Evolutionary conservation across 2,329 filamentous ascomycete species (phyloP).

Genomic region (Xylariaceae sp.): DNA sequence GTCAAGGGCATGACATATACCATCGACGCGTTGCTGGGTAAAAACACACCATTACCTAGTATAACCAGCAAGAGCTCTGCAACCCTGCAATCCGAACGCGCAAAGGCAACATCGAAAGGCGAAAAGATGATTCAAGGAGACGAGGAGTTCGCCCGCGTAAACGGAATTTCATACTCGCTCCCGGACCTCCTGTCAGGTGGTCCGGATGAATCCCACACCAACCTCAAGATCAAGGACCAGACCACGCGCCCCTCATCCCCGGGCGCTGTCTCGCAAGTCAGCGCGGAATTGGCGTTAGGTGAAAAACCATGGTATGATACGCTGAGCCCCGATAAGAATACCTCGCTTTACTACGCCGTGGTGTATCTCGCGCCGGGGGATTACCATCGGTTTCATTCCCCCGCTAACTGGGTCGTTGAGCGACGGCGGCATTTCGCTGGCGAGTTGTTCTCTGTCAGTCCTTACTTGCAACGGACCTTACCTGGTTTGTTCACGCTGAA

Average conservation of each 20-base stretch:
- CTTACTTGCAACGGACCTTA: constrained; percentile 87
- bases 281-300: constrained; percentile 75
- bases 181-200: constrained; percentile 82
- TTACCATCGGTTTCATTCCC: constrained; percentile 97
- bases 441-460: constrained; percentile 91
- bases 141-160: constrained; percentile 90
- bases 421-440: constrained; percentile 95
- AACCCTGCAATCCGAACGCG: constrained; percentile 28
- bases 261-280: constrained; percentile 77
- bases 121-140: constrained; percentile 64
- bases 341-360: constrained; percentile 86
- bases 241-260: constrained; percentile 62
- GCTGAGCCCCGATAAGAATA: constrained; percentile 60
- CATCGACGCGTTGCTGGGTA: constrained; percentile 85
- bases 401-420: constrained; percentile 92
- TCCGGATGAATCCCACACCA: constrained; percentile 39
- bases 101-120: constrained; percentile 52
- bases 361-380: constrained; percentile 96
- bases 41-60: constrained; percentile 55
- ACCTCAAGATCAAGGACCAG: constrained; percentile 64
- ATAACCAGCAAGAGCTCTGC: constrained; percentile 41
- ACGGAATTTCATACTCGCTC: constrained; percentile 93
- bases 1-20: constrained; percentile 99
- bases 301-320: constrained; percentile 69
- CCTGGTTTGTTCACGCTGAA: constrained; percentile 96